Base-by-base conservation (phyloP, 192 early-diverging fungal species). In the Gigaspora rosea region DNA sequence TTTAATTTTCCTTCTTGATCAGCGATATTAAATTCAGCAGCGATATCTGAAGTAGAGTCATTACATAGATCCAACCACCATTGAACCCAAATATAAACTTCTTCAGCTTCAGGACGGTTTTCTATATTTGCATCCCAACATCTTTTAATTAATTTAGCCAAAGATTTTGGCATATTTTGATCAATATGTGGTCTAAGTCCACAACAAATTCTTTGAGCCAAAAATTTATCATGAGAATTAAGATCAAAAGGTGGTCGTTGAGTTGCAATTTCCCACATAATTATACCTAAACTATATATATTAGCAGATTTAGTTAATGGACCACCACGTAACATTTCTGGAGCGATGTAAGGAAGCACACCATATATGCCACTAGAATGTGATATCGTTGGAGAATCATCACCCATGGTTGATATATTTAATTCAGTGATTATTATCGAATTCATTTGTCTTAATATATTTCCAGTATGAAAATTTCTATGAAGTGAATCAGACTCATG, bases 231-330 rank as follows among this genome's bases (percentile, higher is more conserved):
- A 67, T 76, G 75, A 56, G 75, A 32, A 27, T 47, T 27, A 13
- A 22, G 8, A 46, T 36, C 62, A 52, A 67, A 66, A 8, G 75
- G 75, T 22, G 56, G 27, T 67, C 32, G n/a, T 46, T 57, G 36
- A 20, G 50, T 20, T 9, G 75, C 62, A 18, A 76, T 12, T 56
- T 76, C 75, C 50, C 61, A 76, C 50, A 76, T 65, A 3, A 76
- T 27, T n/a, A 62, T n/a, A n/a, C 63, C 75, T 35, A 76, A 67
- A 46, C 63, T 67, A 63, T 76, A 76, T 57, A 76, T 46, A 76
- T 76, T 63, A 27, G 75, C 35, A 4, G 62, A 51, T 57, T 66
- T 65, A 57, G 12, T 64, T 1, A 54, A 67, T 51, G 13, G 27
- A 0, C 20, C 62, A 12, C 63, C 65, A 15, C 50, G 18, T 51